phyloP scores from a whole-genome alignment of 768 basidiomycete genomes.

The Pholiota molesta region DNA sequence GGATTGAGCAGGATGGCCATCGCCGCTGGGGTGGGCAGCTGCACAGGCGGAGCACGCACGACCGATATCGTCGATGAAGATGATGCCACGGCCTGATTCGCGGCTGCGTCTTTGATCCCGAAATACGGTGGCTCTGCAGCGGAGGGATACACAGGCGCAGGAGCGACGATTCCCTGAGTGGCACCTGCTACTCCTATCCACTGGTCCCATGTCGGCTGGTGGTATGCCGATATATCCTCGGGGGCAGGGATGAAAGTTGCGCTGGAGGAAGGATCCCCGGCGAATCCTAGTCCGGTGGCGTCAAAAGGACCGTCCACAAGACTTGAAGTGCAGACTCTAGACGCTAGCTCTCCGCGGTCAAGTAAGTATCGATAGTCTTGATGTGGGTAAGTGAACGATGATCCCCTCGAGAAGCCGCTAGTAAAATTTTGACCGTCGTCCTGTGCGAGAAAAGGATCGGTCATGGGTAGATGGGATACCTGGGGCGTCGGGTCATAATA shows the following conservation, averaged over 20 bases:
- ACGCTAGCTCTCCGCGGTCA: conserved; percentile 41
- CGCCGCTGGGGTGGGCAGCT: conserved; percentile 49
- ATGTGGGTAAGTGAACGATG: conserved; percentile 47
- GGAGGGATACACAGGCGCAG: conserved; percentile 31
- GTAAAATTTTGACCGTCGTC: conserved; percentile 35
- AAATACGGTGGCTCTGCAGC: conserved; percentile 27
- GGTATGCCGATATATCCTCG: conserved; percentile 44
- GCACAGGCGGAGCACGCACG: conserved; percentile 39
- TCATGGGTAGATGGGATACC: conserved; percentile 19
- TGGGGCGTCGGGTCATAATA: conserved; percentile 28
- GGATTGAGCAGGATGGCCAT: conserved; percentile 49
- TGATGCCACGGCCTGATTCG: background rate
- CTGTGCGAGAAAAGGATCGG: conserved; percentile 35
- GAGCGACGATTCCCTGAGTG: conserved; percentile 34
- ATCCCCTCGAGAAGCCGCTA: conserved; percentile 54
- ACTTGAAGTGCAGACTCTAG: conserved; percentile 33
- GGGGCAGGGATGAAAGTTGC: conserved; percentile 30
- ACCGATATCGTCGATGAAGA: conserved; percentile 16
- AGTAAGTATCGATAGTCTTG: conserved; percentile 44
- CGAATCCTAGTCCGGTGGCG: conserved; percentile 49
- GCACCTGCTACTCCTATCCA: conserved; percentile 22
- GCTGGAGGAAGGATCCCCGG: conserved; percentile 34
- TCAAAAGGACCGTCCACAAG: conserved; percentile 36
- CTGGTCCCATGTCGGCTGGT: conserved; percentile 32
- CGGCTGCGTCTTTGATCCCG: background rate